Evolutionary conservation across 495 filamentous ascomycete species (phyloP).

Genomic region (Neurospora hispaniola): DNA sequence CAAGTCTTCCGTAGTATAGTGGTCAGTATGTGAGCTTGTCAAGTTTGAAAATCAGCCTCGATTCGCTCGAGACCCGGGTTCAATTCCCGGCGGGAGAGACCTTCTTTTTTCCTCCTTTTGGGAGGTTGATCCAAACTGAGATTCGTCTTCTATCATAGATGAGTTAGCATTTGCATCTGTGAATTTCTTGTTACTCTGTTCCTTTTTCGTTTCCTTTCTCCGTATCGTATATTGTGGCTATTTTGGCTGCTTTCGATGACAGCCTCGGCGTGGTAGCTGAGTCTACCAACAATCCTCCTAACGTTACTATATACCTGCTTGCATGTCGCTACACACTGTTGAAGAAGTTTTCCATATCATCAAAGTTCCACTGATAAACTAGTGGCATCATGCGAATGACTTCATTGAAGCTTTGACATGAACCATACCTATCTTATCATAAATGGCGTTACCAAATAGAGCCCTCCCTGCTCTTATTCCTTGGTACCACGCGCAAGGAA

Average conservation of each 20-base stretch:
- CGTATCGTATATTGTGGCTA: neutral
- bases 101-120: neutral
- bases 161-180: neutral
- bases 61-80: neutral
- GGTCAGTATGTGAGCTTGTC: neutral
- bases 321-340: neutral
- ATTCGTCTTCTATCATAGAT: no score
- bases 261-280: neutral
- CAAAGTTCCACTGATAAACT: neutral
- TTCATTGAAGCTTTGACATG: neutral
- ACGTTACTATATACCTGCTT: neutral
- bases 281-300: neutral
- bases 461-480: slow-evolving; percentile 1
- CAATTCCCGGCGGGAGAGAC: neutral
- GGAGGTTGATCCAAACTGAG: neutral
- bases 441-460: neutral
- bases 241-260: neutral
- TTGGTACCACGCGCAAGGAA: slow-evolving; percentile 21
- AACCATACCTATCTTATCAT: neutral
- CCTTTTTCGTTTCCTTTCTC: neutral
- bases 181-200: neutral
- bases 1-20: neutral
- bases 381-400: neutral
- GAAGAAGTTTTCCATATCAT: neutral
- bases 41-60: no score